phyloP scores from a whole-genome alignment of 2,329 filamentous ascomycete species.

The Colletotrichum nymphaeae region DNA sequence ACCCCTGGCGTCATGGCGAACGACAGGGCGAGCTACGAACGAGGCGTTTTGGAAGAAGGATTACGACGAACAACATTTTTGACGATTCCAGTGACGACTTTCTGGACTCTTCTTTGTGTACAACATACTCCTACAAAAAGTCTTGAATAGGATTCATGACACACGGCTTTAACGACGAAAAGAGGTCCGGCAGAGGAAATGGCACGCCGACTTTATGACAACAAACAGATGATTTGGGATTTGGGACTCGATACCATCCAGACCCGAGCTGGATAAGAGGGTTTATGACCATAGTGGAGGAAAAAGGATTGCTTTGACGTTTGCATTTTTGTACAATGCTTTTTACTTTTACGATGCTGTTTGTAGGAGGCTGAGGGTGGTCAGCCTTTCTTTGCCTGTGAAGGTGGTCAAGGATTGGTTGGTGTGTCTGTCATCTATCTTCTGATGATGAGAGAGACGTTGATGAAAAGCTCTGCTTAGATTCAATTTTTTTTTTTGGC shows the following conservation, averaged over 20 bases:
- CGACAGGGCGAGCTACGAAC: constrained; percentile 27
- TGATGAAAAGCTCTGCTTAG: constrained; percentile 22
- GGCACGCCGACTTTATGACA: constrained; percentile 28
- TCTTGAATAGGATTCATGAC: constrained; percentile 28
- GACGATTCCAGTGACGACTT: constrained; percentile 35
- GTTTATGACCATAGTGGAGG: constrained; percentile 12
- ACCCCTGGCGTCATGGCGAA: constrained; percentile 13
- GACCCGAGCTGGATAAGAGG: constrained; percentile 20
- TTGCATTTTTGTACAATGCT: constrained; percentile 26
- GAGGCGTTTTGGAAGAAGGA: constrained; percentile 25
- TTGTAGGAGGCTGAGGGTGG: neutral
- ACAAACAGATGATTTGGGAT: constrained; percentile 28
- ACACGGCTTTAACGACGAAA: constrained; percentile 34
- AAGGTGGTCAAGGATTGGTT: neutral
- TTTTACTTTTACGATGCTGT: neutral
- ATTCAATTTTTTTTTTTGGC: constrained; percentile 4
- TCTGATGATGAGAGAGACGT: constrained; percentile 23
- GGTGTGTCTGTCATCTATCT: neutral
- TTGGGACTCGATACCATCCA: constrained; percentile 25
- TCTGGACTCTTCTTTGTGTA: constrained; percentile 33
- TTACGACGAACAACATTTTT: constrained; percentile 35
- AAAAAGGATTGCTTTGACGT: constrained; percentile 15
- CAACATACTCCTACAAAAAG: constrained; percentile 34
- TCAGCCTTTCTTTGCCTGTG: neutral
- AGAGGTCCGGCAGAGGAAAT: constrained; percentile 19